Conservation (phyloP, 768 basidiomycete genomes). For the Tephrocybe sp. region DNA sequence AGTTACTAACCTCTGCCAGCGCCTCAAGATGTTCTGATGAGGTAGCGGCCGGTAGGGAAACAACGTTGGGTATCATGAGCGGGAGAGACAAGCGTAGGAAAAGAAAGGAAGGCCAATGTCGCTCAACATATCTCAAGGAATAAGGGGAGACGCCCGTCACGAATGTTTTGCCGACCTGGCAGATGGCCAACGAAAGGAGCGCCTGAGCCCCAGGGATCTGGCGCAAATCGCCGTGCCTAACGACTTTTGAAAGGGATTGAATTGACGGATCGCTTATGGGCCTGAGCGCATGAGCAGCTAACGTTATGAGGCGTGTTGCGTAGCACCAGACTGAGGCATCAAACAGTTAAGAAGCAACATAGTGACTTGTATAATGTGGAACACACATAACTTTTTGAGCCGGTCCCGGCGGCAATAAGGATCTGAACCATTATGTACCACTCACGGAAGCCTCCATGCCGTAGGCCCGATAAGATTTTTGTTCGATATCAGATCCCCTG, state of each 20-base stretch:
- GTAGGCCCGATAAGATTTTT: neutral
- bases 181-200: neutral
- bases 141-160: neutral
- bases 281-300: constrained; percentile 1
- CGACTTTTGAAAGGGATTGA: too few relatives aligned
- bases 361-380: neutral
- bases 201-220: too few relatives aligned
- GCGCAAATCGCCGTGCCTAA: too few relatives aligned
- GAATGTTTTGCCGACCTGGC: neutral
- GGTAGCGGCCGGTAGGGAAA: constrained; percentile 42
- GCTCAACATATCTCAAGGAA: neutral
- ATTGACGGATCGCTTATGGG: neutral
- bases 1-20: constrained; percentile 51
- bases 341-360: constrained; percentile 9
- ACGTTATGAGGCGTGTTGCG: neutral
- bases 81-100: neutral
- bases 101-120: neutral
- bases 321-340: constrained; percentile 4
- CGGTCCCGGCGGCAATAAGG: neutral
- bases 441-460: neutral
- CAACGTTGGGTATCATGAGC: constrained; percentile 15
- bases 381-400: neutral
- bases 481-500: neutral
- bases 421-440: neutral
- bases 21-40: constrained; percentile 46